A percentile compares a stretch with the other conserved stretches of the same genome.
These are phyloP conservation scores for Phytomonas sp. DNA, from an alignment of 208 protist species.

Conservation along the genomic window DNA sequence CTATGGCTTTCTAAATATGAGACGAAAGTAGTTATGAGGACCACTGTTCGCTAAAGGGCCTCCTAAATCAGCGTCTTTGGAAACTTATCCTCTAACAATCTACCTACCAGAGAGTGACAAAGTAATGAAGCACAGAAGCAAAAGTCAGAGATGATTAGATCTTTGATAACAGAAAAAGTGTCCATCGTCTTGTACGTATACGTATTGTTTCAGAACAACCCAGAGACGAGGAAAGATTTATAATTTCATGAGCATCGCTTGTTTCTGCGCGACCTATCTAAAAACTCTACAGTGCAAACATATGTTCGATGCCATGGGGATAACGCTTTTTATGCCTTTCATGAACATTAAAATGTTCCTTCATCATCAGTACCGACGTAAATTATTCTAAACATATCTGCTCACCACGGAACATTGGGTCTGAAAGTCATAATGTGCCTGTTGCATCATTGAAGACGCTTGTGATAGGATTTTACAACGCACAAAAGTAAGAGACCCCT, in stretches of 20 bases:
- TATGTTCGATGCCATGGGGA: neutral
- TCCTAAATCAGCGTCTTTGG: neutral
- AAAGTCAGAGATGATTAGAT: neutral
- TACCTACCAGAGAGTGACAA: neutral
- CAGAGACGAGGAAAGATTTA: neutral
- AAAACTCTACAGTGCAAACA: neutral
- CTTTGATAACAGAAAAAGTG: neutral
- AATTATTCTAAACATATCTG: neutral
- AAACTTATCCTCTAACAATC: neutral
- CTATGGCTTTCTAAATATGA: slow-evolving; percentile 1
- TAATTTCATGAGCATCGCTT: neutral
- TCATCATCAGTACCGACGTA: neutral
- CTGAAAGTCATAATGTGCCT: neutral
- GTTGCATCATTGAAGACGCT: neutral
- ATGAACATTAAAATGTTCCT: neutral
- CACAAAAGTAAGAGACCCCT: neutral
- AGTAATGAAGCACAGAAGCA: neutral
- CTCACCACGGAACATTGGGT: neutral
- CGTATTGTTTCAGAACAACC: neutral
- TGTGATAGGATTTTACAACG: neutral
- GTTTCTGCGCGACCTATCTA: neutral
- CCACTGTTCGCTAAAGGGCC: neutral
- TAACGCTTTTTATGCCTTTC: neutral
- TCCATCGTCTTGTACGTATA: neutral
- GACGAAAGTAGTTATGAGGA: neutral